These are phyloP conservation scores for Cucurbita maxima DNA, from an alignment of 306 rosid species.

Conservation along the genomic window DNA sequence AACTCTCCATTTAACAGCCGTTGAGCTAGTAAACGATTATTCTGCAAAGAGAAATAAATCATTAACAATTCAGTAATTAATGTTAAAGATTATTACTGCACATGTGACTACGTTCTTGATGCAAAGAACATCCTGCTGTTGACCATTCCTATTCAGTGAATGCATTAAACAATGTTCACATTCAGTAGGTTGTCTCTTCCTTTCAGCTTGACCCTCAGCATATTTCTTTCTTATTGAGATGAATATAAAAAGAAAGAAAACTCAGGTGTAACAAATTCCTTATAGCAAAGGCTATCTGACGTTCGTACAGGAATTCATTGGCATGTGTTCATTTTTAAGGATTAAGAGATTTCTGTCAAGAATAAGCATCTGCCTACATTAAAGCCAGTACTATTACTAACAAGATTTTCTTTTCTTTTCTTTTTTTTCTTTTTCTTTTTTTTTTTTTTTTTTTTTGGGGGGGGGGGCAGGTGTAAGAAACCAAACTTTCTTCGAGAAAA, in stretches of 20 bases:
- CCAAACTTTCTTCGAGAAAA: too few species aligned
- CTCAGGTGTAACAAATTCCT: neutral
- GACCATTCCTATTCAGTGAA: neutral
- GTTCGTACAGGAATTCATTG: neutral
- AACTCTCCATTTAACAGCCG: constrained; percentile 67
- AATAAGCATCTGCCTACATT: neutral
- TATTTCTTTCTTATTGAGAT: neutral
- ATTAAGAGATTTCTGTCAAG: neutral
- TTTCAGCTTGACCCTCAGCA: neutral
- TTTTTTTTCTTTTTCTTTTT: neutral
- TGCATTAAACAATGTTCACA: neutral
- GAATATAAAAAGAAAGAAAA: neutral
- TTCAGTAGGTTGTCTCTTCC: neutral
- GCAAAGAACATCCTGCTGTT: neutral
- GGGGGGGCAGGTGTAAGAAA: too few species aligned
- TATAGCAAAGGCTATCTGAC: neutral
- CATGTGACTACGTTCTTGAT: neutral
- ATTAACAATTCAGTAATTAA: neutral
- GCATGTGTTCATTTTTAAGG: neutral
- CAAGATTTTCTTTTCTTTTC: neutral
- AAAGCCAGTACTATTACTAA: neutral
- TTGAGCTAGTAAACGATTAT: constrained; percentile 39
- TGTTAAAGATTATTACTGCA: neutral
- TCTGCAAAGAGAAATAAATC: constrained; percentile 26
- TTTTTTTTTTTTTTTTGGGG: too few species aligned